These are phyloP conservation scores for Alternaria atra DNA, from an alignment of 2,329 filamentous ascomycete species.

Conservation along the genomic window DNA sequence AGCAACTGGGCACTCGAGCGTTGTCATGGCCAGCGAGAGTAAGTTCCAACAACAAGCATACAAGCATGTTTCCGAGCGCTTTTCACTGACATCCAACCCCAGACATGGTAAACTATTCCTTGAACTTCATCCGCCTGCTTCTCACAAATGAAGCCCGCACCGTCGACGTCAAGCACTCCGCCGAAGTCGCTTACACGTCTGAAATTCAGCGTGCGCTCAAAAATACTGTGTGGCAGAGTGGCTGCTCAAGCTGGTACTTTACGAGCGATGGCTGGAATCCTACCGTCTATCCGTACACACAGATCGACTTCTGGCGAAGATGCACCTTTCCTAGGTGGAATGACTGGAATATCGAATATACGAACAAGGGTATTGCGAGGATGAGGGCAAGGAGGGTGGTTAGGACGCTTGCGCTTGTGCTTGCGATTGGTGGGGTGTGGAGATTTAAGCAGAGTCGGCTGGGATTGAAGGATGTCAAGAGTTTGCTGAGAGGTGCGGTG, in stretches of 20 bases:
- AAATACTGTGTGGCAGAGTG: constrained; percentile 63
- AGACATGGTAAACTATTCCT: constrained; percentile 65
- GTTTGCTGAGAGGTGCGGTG: constrained; percentile 16
- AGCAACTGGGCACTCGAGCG: constrained; percentile 68
- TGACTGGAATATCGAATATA: constrained; percentile 64
- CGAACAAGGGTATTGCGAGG: constrained; percentile 56
- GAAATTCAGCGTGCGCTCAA: constrained; percentile 53
- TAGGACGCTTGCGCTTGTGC: constrained; percentile 26
- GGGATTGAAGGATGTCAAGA: constrained; percentile 31
- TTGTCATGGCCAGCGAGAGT: constrained; percentile 67
- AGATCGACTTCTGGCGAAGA: constrained; percentile 60
- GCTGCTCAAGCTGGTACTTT: constrained; percentile 71
- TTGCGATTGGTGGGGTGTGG: constrained; percentile 37
- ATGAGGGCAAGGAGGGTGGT: constrained; percentile 29
- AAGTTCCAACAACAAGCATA: background rate
- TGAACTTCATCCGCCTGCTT: constrained; percentile 67
- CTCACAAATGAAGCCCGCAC: constrained; percentile 91
- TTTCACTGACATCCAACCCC: background rate
- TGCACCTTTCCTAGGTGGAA: constrained; percentile 64
- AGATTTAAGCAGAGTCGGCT: constrained; percentile 36
- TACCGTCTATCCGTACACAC: constrained; percentile 69
- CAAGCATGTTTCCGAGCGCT: too few relatives aligned
- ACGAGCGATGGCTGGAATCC: constrained; percentile 81
- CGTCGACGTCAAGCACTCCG: constrained; percentile 88
- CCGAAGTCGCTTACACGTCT: constrained; percentile 65